phyloP scores from a whole-genome alignment of 2,329 filamentous ascomycete genomes.

The Dactylellina cionopaga region DNA sequence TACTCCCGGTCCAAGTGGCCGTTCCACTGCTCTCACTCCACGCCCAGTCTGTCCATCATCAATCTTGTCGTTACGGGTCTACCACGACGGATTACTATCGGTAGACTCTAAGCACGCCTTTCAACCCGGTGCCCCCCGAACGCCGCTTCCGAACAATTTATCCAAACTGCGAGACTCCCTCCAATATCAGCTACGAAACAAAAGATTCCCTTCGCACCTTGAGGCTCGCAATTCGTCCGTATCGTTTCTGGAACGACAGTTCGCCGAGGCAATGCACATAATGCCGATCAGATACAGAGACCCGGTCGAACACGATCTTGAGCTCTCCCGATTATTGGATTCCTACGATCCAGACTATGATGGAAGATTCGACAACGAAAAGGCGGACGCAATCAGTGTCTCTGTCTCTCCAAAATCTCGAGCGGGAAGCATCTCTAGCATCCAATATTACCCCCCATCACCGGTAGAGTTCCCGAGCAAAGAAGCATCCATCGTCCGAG shows the following conservation, averaged over 20 bases:
- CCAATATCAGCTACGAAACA: slow-evolving; percentile 38
- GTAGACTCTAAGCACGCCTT: slow-evolving; percentile 51
- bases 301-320: slow-evolving; percentile 33
- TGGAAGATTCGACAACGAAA: slow-evolving; percentile 39
- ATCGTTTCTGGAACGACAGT: slow-evolving; percentile 43
- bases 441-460: slow-evolving; percentile 29
- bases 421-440: slow-evolving; percentile 35
- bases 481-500: slow-evolving; percentile 17
- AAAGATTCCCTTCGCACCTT: slow-evolving; percentile 28
- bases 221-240: slow-evolving; percentile 30
- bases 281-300: slow-evolving; percentile 46
- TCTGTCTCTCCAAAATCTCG: slow-evolving; percentile 47
- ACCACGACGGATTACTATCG: slow-evolving; percentile 45
- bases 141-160: slow-evolving; percentile 14
- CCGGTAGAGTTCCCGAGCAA: slow-evolving; percentile 35
- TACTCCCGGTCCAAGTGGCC: slow-evolving; percentile 47
- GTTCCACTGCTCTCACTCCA: slow-evolving; percentile 22
- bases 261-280: slow-evolving; percentile 50
- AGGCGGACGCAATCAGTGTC: slow-evolving; percentile 40
- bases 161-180: slow-evolving; percentile 29
- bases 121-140: slow-evolving; percentile 27
- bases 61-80: slow-evolving; percentile 35
- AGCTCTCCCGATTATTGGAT: slow-evolving; percentile 39
- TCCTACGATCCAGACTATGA: slow-evolving; percentile 51
- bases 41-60: slow-evolving; percentile 38